These are phyloP conservation scores for Suillus hirtellus DNA, from an alignment of 768 basidiomycete genomes.

Conservation along the genomic window DNA sequence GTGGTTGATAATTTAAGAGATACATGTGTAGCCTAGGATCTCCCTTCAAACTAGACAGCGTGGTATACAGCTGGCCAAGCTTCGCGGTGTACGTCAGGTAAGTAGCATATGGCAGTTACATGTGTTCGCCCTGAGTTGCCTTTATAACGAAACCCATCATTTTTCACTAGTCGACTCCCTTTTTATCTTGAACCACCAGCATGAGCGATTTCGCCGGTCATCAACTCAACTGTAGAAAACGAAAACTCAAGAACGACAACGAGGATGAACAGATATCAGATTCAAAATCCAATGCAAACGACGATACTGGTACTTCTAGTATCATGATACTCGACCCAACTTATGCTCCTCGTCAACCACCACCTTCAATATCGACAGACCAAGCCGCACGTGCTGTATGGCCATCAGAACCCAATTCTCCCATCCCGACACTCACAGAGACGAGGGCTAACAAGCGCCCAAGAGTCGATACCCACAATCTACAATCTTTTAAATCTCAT, in stretches of 20 bases:
- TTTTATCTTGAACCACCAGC: conserved; percentile 11
- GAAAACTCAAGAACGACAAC: conserved; percentile 68
- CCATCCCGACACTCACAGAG: conserved; percentile 24
- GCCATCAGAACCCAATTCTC: conserved; percentile 40
- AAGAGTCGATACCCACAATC: conserved; percentile 28
- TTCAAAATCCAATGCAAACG: conserved; percentile 21
- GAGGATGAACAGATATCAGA: conserved; percentile 43
- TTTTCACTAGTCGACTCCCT: conserved; percentile 11
- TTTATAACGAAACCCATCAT: conserved; percentile 29
- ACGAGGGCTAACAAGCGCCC: conserved; percentile 31
- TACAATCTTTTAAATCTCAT: conserved; percentile 18
- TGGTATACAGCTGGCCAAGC: not conserved
- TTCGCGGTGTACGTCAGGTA: conserved; percentile 18
- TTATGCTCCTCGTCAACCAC: conserved; percentile 38
- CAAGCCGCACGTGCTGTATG: conserved; percentile 31
- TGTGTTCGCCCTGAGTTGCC: conserved; percentile 35
- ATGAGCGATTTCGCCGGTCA: conserved; percentile 66
- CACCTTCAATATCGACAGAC: conserved; percentile 33
- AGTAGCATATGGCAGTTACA: conserved; percentile 15
- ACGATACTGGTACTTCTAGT: conserved; percentile 19
- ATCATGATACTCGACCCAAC: conserved; percentile 36
- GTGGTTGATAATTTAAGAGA: not conserved
- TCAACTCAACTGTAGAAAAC: conserved; percentile 59
- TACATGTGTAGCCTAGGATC: not conserved
- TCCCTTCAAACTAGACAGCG: not conserved